phyloP scores from a whole-genome alignment of 805 yeast genomes.

The Pichia kluyveri region DNA sequence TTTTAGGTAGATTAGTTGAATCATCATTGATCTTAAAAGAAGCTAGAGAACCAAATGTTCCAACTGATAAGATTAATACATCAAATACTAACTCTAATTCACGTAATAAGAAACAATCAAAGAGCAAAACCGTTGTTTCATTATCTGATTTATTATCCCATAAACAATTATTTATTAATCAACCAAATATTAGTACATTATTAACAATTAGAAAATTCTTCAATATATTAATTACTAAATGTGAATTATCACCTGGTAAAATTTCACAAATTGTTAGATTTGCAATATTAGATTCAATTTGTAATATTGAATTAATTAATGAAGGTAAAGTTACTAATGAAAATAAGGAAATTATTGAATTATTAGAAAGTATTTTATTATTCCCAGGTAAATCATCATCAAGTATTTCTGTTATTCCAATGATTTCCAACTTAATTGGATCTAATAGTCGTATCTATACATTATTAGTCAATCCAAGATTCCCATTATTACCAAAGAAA shows the following conservation, averaged over 20 bases:
- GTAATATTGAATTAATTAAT: constrained; percentile 21
- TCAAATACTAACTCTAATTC: neutral
- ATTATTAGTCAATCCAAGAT: constrained; percentile 63
- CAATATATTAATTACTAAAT: constrained; percentile 35
- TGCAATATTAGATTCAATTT: constrained; percentile 30
- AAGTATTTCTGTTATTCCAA: constrained; percentile 56
- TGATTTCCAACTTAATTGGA: constrained; percentile 46
- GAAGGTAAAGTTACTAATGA: constrained; percentile 15
- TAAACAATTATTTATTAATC: constrained; percentile 41
- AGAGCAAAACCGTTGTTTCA: constrained; percentile 38
- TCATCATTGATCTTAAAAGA: constrained; percentile 39
- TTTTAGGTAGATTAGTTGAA: constrained; percentile 49
- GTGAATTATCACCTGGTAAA: constrained; percentile 52
- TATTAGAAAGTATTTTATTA: constrained; percentile 50
- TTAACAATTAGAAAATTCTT: constrained; percentile 37
- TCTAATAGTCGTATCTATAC: constrained; percentile 42
- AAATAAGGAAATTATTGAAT: constrained; percentile 32
- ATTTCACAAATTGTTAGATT: constrained; percentile 49
- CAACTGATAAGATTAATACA: neutral
- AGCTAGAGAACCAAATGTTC: constrained; percentile 24
- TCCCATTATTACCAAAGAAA: constrained; percentile 39
- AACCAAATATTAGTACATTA: constrained; percentile 32
- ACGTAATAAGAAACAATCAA: constrained; percentile 10
- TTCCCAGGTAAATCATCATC: constrained; percentile 57
- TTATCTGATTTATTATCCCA: constrained; percentile 64